Evolutionary conservation across 805 yeast species (phyloP), one percentile per base, ranked within the genome.

Genomic region (Candida krabiensis): DNA sequence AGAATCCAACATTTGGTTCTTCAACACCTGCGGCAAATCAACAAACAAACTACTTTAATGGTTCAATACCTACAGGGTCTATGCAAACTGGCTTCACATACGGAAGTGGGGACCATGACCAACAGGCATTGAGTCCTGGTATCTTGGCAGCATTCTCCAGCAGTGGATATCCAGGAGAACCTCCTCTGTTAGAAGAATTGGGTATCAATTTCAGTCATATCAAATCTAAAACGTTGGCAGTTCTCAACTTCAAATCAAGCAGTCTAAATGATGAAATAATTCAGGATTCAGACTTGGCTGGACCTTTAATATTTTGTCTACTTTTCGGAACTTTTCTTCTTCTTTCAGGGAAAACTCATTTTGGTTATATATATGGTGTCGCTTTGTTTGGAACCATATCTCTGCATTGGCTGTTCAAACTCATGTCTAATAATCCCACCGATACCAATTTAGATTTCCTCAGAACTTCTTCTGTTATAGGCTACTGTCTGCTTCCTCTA

Each of bases 361-460:
- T 93, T 59, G 98, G 98, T 2, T 93, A 93, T 61, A 86, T 93
- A 34, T 93, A 93, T 56, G 98, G 99, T 27, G 95, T 93, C 28
- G 98, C 96, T 0, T 65, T 93, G 29, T 80, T 91, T 51, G 99
- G 99, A 13, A 84, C 95, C 2, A 58, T 87, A 12, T 80, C 95
- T 22, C 75, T 89, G 48, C 97, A 90, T 63, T 77, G 77, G 51
- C 69, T 93, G 42, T 84, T 95, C 61, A 89, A 85, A 59, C 70
- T 88, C 45, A 93, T 93, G 99, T 80, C 95, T 40, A 76, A 74
- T 39, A 72, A 71, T 31, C 66, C 69, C 2, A 43, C 48, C 1
- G 61, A 56, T 9, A 42, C 40, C 17, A 46, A 59, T n/a, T 64
- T 77, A 29, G 83, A 77, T 46, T 64, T 80, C 43, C 58, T 73